Conservation (phyloP, 768 basidiomycete genomes). For the Trametopsis cervina region DNA sequence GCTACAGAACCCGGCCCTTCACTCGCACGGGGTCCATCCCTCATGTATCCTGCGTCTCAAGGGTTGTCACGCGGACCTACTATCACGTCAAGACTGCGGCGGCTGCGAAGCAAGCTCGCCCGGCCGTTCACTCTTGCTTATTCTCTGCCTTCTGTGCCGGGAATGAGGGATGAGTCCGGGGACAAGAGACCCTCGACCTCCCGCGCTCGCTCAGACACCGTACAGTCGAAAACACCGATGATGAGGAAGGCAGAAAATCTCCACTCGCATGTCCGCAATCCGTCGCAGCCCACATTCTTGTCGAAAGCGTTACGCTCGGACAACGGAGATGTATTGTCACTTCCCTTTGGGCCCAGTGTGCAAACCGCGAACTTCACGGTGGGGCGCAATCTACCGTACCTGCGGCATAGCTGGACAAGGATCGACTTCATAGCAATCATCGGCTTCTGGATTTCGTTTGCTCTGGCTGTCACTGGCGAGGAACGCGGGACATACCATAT, state of each 20-base stretch:
- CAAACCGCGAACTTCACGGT: conserved; percentile 47
- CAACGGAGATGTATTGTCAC: conserved; percentile 38
- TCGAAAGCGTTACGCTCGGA: conserved; percentile 42
- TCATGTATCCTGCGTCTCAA: conserved; percentile 21
- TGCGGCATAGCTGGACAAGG: conserved; percentile 88
- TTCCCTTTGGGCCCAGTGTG: conserved; percentile 61
- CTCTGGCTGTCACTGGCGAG: conserved; percentile 54
- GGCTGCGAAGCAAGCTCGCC: conserved; percentile 38
- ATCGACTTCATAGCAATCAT: conserved; percentile 85
- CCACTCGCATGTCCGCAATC: conserved; percentile 36
- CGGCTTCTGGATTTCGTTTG: conserved; percentile 83
- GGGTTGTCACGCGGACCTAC: conserved; percentile 40
- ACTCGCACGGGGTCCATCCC: conserved; percentile 21
- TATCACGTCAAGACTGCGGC: conserved; percentile 37
- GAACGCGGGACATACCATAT: conserved; percentile 70
- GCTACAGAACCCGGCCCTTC: conserved; percentile 17
- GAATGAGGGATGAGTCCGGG: conserved; percentile 13
- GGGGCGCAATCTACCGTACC: conserved; percentile 72
- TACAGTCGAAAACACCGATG: conserved; percentile 24
- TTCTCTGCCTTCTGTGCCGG: conserved; percentile 9
- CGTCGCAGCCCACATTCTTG: conserved; percentile 42
- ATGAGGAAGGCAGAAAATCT: conserved; percentile 30
- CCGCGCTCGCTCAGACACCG: conserved; percentile 25
- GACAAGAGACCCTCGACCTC: background rate
- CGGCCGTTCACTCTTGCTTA: conserved; percentile 48